phyloP scores from a whole-genome alignment of 371 early-diverging fungal species.

The Rhizopus sp. region DNA sequence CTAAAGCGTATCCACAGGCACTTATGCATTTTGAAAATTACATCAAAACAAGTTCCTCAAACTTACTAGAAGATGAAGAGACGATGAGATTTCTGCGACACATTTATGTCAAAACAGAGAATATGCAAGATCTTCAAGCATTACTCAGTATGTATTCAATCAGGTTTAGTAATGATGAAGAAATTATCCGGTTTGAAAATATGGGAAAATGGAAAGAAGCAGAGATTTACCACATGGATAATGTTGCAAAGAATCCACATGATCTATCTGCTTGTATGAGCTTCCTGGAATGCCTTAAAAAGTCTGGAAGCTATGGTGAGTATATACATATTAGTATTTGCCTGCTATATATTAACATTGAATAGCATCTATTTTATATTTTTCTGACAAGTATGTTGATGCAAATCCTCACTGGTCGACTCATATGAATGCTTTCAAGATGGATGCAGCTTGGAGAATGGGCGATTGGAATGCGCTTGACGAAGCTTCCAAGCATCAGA shows the following conservation, averaged over 20 bases:
- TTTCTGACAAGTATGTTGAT: constrained; percentile 46
- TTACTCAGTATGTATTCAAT: constrained; percentile 49
- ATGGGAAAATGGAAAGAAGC: constrained; percentile 70
- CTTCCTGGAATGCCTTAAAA: constrained; percentile 40
- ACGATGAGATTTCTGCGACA: constrained; percentile 51
- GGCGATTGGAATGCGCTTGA: constrained; percentile 63
- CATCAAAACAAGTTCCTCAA: constrained; percentile 37
- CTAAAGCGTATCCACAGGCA: constrained; percentile 73
- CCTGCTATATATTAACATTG: background rate
- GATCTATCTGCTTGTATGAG: constrained; percentile 3
- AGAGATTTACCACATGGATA: constrained; percentile 31
- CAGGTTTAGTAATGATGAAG: constrained; percentile 53
- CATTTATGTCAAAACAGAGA: constrained; percentile 69
- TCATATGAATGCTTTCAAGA: constrained; percentile 50
- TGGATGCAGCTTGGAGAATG: constrained; percentile 72
- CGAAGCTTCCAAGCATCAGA: constrained; percentile 30
- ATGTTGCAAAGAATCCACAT: constrained; percentile 1
- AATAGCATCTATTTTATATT: constrained; percentile 47
- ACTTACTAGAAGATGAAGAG: background rate
- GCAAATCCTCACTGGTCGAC: constrained; percentile 49
- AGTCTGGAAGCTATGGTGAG: constrained; percentile 68
- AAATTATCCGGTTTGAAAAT: constrained; percentile 64
- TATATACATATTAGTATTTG: background rate
- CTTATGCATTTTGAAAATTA: constrained; percentile 75
- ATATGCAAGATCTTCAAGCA: constrained; percentile 72